Evolutionary conservation across 225 moss, liverwort and hornwort species (phyloP), one percentile per base, ranked within the genome.

Genomic region (Bryum argenteum): DNA sequence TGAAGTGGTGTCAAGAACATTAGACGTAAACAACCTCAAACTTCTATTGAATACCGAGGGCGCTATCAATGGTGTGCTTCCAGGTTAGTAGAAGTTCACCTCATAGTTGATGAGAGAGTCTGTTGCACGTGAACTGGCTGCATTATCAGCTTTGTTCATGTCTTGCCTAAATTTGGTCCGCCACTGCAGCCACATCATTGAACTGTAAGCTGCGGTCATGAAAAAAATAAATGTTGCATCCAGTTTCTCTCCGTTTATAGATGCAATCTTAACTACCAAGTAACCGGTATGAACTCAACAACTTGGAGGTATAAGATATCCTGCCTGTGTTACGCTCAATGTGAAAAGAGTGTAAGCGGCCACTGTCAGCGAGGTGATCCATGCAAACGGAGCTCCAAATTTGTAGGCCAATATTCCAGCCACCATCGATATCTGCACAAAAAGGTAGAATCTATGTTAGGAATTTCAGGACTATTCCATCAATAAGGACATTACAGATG

Each of bases 71-170:
- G n/a, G 5, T 60, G 22, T 22, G 9, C 62, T 68, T 68, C 51
- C 43, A 60, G 3, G 23, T 3, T 5, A 19, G 8, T 37, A 42
- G 47, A 57, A 39, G 16, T 60, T 78, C 14, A 94, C 97, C 97
- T 98, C 98, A 67, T 90, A 98, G 67, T 98, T 98, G 67, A 98
- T 92, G 24, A 98, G 98, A 72, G 98, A 98, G 77, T 98, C 98
- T 18, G 92, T 94, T 71, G 98, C 94, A 42, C 94, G 91, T 52
- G 98, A 92, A 78, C 92, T 89, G 71, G 98, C 98, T 70, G 87
- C 83, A 82, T 98, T 98, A 22, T 98, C 98, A 57, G 98, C 98
- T 83, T 88, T 87, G 66, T 98, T 98, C 98, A 98, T 98, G 58
- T 94, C 89, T 81, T 98, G 98, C 88, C 98, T 91, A 79, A 98